Base-by-base conservation (phyloP, 257 asterid species). In the Striga asiatica region DNA sequence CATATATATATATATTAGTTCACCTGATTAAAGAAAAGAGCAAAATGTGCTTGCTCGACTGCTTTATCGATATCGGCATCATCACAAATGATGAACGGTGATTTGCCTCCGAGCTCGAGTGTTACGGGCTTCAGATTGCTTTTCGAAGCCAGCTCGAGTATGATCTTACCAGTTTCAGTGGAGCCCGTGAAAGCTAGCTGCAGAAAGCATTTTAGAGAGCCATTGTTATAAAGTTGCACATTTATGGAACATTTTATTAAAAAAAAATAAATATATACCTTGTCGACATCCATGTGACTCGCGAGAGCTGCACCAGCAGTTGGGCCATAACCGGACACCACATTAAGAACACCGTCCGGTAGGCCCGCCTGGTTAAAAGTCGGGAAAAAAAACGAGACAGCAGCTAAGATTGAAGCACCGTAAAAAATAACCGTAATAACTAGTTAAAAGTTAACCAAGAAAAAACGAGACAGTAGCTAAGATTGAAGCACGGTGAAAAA, bases 301-400 rank as follows among this genome's bases (percentile, higher is more conserved):
- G 84, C 83, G 24, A 86, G 88, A 66, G 96, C 81, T 8, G 94
- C 96, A 66, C 96, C 96, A 5, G 96, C 96, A 23, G 92, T 81
- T 9, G 80, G 88, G 34, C 94, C 96, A 2, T 7, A 83, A 29
- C 96, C 94, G 6, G 91, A 67, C 14, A 86, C 77, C 16, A 83
- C 27, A 39, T 86, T 86, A 28, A 86, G 66, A 48, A 86, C 95
- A n/a, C 95, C 95, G 22, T 79, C 76, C 10, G 95, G 95, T 17
- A 86, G 86, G 27, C 95, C 95, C 6, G 91, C 95, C 94, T 86
- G 71, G 2, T 37, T 6, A 16, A 64, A 64, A 39, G 34, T 32
- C 37, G 6, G 46, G 14, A 23, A 1, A 35, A 8, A 35, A n/a
- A 9, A 11, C 42, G 35, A 7, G 57, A 56, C n/a, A 29, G 32